Evolutionary conservation across 164 flowering plant genomes (phyloP).

Genomic region (Hamamelis virginiana): DNA sequence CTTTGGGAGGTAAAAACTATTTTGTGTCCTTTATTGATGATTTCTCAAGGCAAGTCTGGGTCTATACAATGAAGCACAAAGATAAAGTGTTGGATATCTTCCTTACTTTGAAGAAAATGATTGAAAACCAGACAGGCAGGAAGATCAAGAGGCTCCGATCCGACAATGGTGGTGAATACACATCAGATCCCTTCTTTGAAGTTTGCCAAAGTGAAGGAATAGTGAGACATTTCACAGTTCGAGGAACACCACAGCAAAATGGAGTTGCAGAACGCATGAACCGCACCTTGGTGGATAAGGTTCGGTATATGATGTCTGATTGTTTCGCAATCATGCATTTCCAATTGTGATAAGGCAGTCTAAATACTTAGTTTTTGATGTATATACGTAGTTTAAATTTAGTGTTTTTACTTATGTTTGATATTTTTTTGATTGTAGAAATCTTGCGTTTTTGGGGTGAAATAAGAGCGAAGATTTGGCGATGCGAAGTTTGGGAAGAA

Average conservation of each 20-base stretch:
- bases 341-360: too few relatives aligned
- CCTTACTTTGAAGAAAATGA: constrained; percentile 16
- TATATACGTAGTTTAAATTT: too few relatives aligned
- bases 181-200: constrained; percentile 3
- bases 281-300: neutral
- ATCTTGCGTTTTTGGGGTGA: too few relatives aligned
- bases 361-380: too few relatives aligned
- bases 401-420: too few relatives aligned
- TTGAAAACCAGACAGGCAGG: constrained; percentile 15
- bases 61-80: constrained; percentile 4
- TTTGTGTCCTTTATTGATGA: constrained; percentile 11
- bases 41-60: neutral
- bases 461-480: too few relatives aligned
- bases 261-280: neutral
- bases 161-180: constrained; percentile 6
- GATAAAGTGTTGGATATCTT: constrained; percentile 11
- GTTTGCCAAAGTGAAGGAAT: constrained; percentile 4
- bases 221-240: constrained; percentile 14
- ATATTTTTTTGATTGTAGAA: too few relatives aligned
- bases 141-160: constrained; percentile 14
- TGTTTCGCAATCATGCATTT: too few relatives aligned
- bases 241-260: neutral
- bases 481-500: too few relatives aligned
- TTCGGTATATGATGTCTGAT: neutral
- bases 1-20: constrained; percentile 5